Conservation (phyloP, 768 basidiomycete genomes). For the Amanita inopinata region DNA sequence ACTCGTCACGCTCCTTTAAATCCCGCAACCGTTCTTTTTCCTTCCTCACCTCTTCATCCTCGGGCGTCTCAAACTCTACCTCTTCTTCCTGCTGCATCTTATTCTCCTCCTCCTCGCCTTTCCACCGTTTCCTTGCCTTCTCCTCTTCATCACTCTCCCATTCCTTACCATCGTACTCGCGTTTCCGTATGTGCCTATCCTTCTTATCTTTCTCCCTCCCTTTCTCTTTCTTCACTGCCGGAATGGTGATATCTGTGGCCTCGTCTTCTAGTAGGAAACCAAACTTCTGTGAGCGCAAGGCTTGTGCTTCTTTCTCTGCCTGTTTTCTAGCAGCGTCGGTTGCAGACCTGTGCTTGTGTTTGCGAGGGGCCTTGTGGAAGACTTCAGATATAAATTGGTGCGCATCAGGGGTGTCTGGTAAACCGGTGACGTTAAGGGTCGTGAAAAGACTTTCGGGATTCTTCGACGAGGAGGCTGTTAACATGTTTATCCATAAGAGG, state of each 20-base stretch:
- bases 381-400: slow-evolving; percentile 76
- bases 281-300: slow-evolving; percentile 63
- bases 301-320: slow-evolving; percentile 68
- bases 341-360: slow-evolving; percentile 55
- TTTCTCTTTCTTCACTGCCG: slow-evolving; percentile 28
- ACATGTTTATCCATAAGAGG: background rate
- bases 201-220: slow-evolving; percentile 39
- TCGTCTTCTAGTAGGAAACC: slow-evolving; percentile 81
- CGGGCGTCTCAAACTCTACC: slow-evolving; percentile 35
- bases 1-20: slow-evolving; percentile 81
- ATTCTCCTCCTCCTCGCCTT: slow-evolving; percentile 32
- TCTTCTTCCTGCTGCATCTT: slow-evolving; percentile 27
- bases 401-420: slow-evolving; percentile 73
- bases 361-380: slow-evolving; percentile 67
- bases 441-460: slow-evolving; percentile 68
- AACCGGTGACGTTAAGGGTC: slow-evolving; percentile 65
- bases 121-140: slow-evolving; percentile 53
- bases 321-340: slow-evolving; percentile 43
- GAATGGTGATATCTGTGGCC: slow-evolving; percentile 25
- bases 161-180: slow-evolving; percentile 71
- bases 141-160: slow-evolving; percentile 94
- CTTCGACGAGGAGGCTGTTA: slow-evolving; percentile 72
- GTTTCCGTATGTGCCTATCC: slow-evolving; percentile 64
- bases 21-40: slow-evolving; percentile 77
- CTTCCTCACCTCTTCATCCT: slow-evolving; percentile 62